phyloP scores from a whole-genome alignment of 257 asterid species.

The Hygrophila difformis region DNA sequence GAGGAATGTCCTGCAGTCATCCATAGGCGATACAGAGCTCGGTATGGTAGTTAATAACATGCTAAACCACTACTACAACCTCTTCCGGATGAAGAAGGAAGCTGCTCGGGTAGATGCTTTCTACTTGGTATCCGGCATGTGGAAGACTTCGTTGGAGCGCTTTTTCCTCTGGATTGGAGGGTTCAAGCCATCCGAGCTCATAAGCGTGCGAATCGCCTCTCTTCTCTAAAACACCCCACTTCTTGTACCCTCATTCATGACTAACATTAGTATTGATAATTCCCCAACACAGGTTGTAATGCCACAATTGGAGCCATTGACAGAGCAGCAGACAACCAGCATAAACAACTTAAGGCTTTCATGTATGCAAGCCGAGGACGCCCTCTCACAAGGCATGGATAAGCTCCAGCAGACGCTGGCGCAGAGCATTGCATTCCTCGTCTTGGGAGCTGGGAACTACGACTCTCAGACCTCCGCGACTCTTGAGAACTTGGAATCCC shows the following conservation, averaged over 20 bases:
- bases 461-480: slow-evolving; percentile 48
- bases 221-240: no score
- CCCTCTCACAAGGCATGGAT: slow-evolving; percentile 83
- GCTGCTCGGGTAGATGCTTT: slow-evolving; percentile 80
- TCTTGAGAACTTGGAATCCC: slow-evolving; percentile 59
- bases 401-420: slow-evolving; percentile 80
- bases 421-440: slow-evolving; percentile 49
- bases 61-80: slow-evolving; percentile 57
- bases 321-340: slow-evolving; percentile 44
- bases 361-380: slow-evolving; percentile 94
- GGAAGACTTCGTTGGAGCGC: slow-evolving; percentile 81
- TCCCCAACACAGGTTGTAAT: slow-evolving; percentile 39
- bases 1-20: slow-evolving; percentile 49
- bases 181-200: slow-evolving; percentile 83
- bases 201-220: slow-evolving; percentile 35
- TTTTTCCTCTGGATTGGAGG: slow-evolving; percentile 96
- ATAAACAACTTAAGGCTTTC: slow-evolving; percentile 53
- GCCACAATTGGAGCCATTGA: slow-evolving; percentile 66
- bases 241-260: no score
- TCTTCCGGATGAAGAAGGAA: slow-evolving; percentile 66
- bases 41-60: slow-evolving; percentile 42
- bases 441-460: slow-evolving; percentile 39
- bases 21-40: slow-evolving; percentile 47
- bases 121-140: slow-evolving; percentile 72
- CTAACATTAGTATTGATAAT: background rate